Evolutionary conservation across 495 filamentous ascomycete genomes (phyloP), one percentile per base, ranked within the genome.

Genomic region (Hypoxylon cercidicola): DNA sequence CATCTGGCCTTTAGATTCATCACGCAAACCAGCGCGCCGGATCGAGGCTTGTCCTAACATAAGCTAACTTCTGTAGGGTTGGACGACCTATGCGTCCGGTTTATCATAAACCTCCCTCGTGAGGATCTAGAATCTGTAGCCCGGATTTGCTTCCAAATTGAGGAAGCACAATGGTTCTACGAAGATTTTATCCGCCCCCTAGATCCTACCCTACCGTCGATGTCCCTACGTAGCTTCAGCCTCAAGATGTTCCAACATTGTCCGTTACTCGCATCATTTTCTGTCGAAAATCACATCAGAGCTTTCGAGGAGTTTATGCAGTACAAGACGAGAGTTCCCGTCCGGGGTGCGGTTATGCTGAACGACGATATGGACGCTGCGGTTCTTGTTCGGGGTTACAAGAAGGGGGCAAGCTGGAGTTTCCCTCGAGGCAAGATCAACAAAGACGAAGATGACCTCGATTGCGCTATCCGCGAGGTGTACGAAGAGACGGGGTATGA

Each of bases 131-230:
- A 88, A 60, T 92, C 89, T 0, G 90, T 96, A 18, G 92, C 93
- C 71, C 91, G 95, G 64, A 93, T 98, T 72, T 97, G 93, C 77
- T 99, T 99, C 76, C 93, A 97, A 79, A 89, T 99, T 55, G 95
- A 99, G 77, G 96, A 97, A 72, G 95, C 95, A 72, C 95, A 99
- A 90, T 99, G 95, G 95, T 98, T 93, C 76, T 99, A 97, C 87
- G 96, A 98, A 78, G 95, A 99, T 77, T 99, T 98, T 72, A 91
- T 99, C 76, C 90, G 96, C 34, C 93, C 93, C 28, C 80, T 93
- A 53, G 92, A 97, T 72, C 92, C 93, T 8, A 82, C 82, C 30
- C 79, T 98, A 3, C 96, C 96, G 6, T 92, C 90, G 1, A 87
- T 98, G 76, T 87, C 87, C 34, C 84, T 98, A 9, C 87, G 90